Conservation (phyloP, 495 filamentous ascomycete species). For the Podospora pseudocomata region DNA sequence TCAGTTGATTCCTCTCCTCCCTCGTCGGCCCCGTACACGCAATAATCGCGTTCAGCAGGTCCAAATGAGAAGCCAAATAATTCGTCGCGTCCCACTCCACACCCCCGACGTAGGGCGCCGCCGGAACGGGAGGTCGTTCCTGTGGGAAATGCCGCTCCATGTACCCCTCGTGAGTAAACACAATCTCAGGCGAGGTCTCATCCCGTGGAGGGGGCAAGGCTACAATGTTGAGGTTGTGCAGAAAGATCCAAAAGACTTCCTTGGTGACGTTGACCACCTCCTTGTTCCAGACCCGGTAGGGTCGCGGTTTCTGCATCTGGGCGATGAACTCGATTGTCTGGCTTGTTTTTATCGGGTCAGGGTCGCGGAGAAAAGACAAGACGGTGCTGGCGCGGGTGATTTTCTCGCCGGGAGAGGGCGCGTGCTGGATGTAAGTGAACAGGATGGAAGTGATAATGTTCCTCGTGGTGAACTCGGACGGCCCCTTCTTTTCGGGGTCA, state of each 20-base stretch:
- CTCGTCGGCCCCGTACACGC: constrained; percentile 68
- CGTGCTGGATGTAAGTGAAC: constrained; percentile 71
- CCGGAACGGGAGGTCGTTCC: constrained; percentile 85
- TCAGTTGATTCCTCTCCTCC: constrained; percentile 72
- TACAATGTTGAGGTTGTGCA: constrained; percentile 88
- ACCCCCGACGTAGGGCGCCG: constrained; percentile 93
- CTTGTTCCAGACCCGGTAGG: constrained; percentile 90
- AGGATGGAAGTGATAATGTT: constrained; percentile 80
- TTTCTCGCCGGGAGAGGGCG: constrained; percentile 50
- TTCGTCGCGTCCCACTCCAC: constrained; percentile 99
- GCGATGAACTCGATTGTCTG: constrained; percentile 81
- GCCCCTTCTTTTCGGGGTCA: constrained; percentile 94
- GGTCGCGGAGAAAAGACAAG: constrained; percentile 76
- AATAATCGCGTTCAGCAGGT: constrained; percentile 86
- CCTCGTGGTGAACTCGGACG: constrained; percentile 91
- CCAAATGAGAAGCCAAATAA: constrained; percentile 87
- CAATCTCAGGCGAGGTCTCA: not conserved
- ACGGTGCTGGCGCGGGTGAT: constrained; percentile 62
- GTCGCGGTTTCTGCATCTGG: constrained; percentile 79
- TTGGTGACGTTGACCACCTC: constrained; percentile 90
- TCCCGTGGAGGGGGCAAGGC: constrained; percentile 46
- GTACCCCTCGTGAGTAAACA: constrained; percentile 39
- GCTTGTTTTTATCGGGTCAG: constrained; percentile 66
- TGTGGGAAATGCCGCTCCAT: constrained; percentile 74
- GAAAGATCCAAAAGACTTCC: constrained; percentile 99